Evolutionary conservation across 805 yeast species (phyloP), one percentile per base, ranked within the genome.

Genomic region (Nakazawaea anatomiae): DNA sequence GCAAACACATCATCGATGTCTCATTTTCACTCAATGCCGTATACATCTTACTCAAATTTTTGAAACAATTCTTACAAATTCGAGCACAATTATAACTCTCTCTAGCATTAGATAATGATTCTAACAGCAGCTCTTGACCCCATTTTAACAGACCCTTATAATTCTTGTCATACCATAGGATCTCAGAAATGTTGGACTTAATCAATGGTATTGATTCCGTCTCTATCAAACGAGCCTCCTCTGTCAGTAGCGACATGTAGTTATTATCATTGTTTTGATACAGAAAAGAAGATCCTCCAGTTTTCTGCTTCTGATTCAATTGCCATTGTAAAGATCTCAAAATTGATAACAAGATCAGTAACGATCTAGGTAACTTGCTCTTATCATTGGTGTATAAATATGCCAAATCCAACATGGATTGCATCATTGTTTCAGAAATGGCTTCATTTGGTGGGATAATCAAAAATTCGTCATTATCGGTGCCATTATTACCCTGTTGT

Each of bases 111-210:
- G 60, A 48, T 47, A 63, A 60, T 0, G 75, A 52, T 30, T 62
- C 64, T 29, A 64, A 60, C 12, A 71, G 70, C 3, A 72, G 63
- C 35, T 71, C 70, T 50, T 69, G 67, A 8, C 70, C 73, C 64
- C 73, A 66, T 51, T 69, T 69, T n/a, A 74, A 60, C 0, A 78
- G 72, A 42, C 67, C 63, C 5, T 56, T 41, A 3, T 62, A 55
- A 2, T 66, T 48, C 0, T 66, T 65, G 34, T 67, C 63, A 35
- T 58, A 58, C 70, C 75, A 74, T 2, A 74, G 53, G 5, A 75
- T 55, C 55, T 75, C 79, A 42, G 77, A 69, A 6, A 74, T 58
- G 54, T 74, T 72, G 38, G 70, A 62, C 55, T 71, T 71, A 36
- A 75, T 48, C 43, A 73, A 53, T 6, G 79, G 75, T 5, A 64